Percentiles rank a stretch among this genome's conserved stretches.
These are phyloP conservation scores for Cotoneaster glaucophyllus DNA, from an alignment of 306 rosid genomes.

Conservation along the genomic window DNA sequence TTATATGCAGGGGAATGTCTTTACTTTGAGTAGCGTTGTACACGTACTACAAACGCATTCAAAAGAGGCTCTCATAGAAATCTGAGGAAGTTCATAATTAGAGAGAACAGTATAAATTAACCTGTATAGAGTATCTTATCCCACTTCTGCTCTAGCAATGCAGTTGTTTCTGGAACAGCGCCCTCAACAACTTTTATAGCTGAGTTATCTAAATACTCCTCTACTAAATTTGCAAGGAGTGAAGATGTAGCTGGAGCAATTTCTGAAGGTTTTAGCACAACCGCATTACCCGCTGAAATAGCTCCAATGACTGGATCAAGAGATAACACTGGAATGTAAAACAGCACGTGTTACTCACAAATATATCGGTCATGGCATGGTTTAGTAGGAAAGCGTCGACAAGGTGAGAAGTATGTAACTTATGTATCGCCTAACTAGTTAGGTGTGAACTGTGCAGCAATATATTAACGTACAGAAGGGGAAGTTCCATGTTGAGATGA, in stretches of 20 bases:
- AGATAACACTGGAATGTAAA: conserved; percentile 47
- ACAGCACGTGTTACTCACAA: background rate
- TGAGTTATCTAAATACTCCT: conserved; percentile 54
- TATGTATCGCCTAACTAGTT: background rate
- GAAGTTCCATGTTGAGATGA: conserved; percentile 89
- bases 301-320: conserved; percentile 86
- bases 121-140: conserved; percentile 86
- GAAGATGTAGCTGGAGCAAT: conserved; percentile 64
- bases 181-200: conserved; percentile 74
- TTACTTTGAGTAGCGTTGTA: no score
- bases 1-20: background rate
- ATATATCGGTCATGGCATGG: background rate
- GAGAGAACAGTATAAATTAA: background rate
- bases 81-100: no score
- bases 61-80: no score
- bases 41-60: no score
- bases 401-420: background rate
- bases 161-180: conserved; percentile 70
- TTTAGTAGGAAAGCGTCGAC: background rate
- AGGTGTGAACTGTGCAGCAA: background rate
- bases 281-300: conserved; percentile 67
- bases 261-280: conserved; percentile 81
- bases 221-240: conserved; percentile 38
- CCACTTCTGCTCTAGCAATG: conserved; percentile 74
- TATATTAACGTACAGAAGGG: conserved; percentile 54